Conservation (phyloP, 495 filamentous ascomycete genomes). For the Podospora tetraspora region DNA sequence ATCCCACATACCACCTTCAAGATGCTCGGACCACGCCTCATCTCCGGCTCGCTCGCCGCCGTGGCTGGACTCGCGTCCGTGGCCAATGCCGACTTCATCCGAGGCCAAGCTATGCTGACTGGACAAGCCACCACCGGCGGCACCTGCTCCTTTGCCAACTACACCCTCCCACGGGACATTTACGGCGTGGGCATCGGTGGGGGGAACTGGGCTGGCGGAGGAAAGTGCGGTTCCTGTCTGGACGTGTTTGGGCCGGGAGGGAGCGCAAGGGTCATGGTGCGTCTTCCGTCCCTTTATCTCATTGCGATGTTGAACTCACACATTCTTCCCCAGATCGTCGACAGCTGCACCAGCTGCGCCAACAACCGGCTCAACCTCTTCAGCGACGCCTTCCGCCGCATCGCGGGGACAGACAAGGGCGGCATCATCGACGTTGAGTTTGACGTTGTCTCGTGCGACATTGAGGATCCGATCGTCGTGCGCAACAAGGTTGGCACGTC, state of each 20-base stretch:
- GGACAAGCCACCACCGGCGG: constrained; percentile 2
- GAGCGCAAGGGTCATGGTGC: constrained; percentile 13
- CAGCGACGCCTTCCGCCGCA: constrained; percentile 7
- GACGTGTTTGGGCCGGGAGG: constrained; percentile 13
- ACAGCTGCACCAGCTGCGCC: constrained; percentile 13
- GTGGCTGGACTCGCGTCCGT: not conserved
- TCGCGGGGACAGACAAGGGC: constrained; percentile 4
- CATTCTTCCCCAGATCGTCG: not conserved
- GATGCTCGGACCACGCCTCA: not conserved
- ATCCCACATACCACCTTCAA: not conserved
- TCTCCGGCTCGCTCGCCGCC: not conserved
- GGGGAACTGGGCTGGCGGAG: constrained; percentile 11
- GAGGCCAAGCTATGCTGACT: not conserved
- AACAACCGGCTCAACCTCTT: constrained; percentile 14
- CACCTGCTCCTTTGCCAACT: constrained; percentile 13
- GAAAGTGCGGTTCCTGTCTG: constrained; percentile 11
- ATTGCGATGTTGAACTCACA: not conserved
- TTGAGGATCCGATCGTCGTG: constrained; percentile 46
- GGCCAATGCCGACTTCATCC: not conserved
- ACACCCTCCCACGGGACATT: constrained; percentile 10
- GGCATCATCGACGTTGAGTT: constrained; percentile 38
- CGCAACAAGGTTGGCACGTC: constrained; percentile 55
- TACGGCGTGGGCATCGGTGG: constrained; percentile 14
- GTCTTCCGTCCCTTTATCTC: not conserved
- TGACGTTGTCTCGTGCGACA: constrained; percentile 49